Conservation (phyloP, 257 asterid species). For the Catharanthus roseus region DNA sequence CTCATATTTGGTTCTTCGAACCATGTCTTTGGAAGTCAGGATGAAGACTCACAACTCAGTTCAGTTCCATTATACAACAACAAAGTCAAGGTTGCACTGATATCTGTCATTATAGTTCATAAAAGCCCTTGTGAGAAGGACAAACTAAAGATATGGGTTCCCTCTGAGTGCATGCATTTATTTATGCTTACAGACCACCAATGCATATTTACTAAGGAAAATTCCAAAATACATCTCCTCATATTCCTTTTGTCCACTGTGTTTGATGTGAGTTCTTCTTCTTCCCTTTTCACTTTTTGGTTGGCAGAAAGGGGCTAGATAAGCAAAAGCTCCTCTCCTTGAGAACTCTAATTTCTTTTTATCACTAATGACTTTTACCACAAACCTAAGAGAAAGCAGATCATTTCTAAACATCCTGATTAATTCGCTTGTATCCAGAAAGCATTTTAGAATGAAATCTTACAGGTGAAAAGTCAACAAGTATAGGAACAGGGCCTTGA, state of each 20-base stretch:
- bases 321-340: background rate
- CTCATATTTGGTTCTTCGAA: background rate
- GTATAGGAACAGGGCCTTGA: too few species aligned
- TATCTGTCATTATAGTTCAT: background rate
- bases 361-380: background rate
- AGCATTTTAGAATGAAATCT: too few species aligned
- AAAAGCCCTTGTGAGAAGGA: background rate
- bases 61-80: background rate
- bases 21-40: background rate
- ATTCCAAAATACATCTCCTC: too few species aligned
- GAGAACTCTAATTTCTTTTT: background rate
- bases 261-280: too few species aligned
- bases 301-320: too few species aligned
- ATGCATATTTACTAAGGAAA: too few species aligned
- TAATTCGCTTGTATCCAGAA: background rate
- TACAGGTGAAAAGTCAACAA: too few species aligned
- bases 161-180: background rate
- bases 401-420: background rate
- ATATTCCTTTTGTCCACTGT: background rate
- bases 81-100: background rate
- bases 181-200: too few species aligned
- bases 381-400: background rate
- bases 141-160: background rate
- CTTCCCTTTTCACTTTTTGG: too few species aligned
- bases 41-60: background rate